These are phyloP conservation scores for Annona squamosa DNA, from an alignment of 164 flowering plant species.

Conservation along the genomic window DNA sequence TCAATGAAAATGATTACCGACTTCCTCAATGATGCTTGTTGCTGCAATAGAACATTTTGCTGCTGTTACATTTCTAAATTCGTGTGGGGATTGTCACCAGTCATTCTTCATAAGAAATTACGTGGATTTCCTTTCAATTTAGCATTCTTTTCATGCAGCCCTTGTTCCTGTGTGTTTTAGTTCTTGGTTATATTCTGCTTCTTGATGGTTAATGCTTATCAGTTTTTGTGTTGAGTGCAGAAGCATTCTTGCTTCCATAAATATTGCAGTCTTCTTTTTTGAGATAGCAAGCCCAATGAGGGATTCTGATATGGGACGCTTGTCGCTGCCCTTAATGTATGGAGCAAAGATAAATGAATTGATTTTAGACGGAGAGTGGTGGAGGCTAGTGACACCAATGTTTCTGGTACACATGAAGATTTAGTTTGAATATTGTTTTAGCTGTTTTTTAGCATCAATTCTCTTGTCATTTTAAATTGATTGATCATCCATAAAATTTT, in stretches of 20 bases:
- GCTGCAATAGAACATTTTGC: background rate
- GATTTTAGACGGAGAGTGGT: conserved; percentile 75
- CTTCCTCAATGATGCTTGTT: background rate
- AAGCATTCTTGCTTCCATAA: conserved; percentile 44
- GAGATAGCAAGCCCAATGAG: conserved; percentile 64
- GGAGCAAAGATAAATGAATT: conserved; percentile 71
- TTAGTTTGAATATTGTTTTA: conserved; percentile 41
- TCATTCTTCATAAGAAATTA: background rate
- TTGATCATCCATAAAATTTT: background rate
- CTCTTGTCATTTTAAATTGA: background rate
- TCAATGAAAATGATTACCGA: background rate
- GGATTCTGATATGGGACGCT: conserved; percentile 33
- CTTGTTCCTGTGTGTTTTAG: background rate
- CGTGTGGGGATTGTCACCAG: background rate
- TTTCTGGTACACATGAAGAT: conserved; percentile 78
- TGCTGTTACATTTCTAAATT: background rate
- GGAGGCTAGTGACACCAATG: conserved; percentile 88
- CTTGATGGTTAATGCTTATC: background rate
- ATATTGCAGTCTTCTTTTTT: conserved; percentile 60
- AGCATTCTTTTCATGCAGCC: background rate
- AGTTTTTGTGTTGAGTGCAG: conserved; percentile 29
- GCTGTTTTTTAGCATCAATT: conserved; percentile 7
- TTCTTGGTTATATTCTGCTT: background rate
- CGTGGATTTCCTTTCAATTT: background rate
- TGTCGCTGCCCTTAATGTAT: conserved; percentile 55